These are phyloP conservation scores for Ogataea siamensis DNA, from an alignment of 805 yeast genomes.

Conservation along the genomic window DNA sequence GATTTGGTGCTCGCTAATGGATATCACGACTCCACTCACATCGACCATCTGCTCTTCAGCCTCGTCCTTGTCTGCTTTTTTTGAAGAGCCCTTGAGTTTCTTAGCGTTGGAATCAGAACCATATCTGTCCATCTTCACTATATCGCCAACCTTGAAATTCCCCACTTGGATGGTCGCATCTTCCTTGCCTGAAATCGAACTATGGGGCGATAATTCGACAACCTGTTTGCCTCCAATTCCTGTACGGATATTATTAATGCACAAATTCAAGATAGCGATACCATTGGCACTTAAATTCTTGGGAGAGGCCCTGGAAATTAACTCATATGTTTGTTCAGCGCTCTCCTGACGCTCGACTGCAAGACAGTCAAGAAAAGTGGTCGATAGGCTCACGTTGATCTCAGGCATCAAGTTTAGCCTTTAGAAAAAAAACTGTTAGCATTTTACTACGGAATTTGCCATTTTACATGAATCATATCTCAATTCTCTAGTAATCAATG, in stretches of 20 bases:
- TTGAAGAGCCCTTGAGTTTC: slow-evolving; percentile 32
- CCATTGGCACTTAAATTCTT: slow-evolving; percentile 70
- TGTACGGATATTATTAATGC: slow-evolving; percentile 58
- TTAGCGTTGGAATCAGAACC: slow-evolving; percentile 25
- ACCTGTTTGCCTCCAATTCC: slow-evolving; percentile 78
- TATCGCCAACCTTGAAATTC: slow-evolving; percentile 70
- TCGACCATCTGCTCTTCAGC: slow-evolving; percentile 24
- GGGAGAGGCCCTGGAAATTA: slow-evolving; percentile 52
- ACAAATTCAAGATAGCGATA: slow-evolving; percentile 68
- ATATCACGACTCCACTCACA: slow-evolving; percentile 66
- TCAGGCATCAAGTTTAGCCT: not conserved
- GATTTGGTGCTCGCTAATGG: slow-evolving; percentile 45
- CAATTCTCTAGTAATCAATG: slow-evolving; percentile 8
- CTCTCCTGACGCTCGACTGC: slow-evolving; percentile 53
- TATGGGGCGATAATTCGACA: slow-evolving; percentile 60
- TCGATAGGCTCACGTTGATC: slow-evolving; percentile 31
- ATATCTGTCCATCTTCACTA: slow-evolving; percentile 59
- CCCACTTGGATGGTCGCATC: slow-evolving; percentile 40
- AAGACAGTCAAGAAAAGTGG: slow-evolving; percentile 40
- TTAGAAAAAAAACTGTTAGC: no score
- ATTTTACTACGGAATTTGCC: no score
- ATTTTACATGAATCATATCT: slow-evolving; percentile 9
- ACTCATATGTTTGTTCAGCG: slow-evolving; percentile 42
- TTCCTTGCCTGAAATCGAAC: slow-evolving; percentile 31
- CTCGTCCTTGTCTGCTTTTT: slow-evolving; percentile 26